These are phyloP conservation scores for Ascochyta clinopodiicola DNA, from an alignment of 2,329 filamentous ascomycete species.

Conservation along the genomic window DNA sequence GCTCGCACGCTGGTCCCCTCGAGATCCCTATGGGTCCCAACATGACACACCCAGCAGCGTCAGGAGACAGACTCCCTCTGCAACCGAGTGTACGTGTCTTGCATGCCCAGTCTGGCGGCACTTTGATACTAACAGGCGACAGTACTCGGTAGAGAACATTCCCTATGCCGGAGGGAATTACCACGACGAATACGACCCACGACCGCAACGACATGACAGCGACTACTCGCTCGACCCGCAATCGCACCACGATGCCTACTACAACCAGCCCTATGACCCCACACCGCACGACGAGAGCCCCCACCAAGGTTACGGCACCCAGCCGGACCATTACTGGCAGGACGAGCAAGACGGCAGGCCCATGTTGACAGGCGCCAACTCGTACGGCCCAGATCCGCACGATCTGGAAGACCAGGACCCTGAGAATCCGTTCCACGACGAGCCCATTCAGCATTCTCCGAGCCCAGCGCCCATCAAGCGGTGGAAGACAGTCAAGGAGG, in stretches of 20 bases:
- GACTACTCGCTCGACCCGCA: constrained; percentile 83
- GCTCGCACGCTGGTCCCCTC: constrained; percentile 60
- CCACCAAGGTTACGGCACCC: constrained; percentile 57
- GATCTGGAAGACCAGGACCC: constrained; percentile 52
- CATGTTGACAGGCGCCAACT: constrained; percentile 71
- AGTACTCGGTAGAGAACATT: constrained; percentile 76
- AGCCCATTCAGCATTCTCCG: constrained; percentile 55
- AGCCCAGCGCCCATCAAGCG: constrained; percentile 73
- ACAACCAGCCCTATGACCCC: constrained; percentile 81
- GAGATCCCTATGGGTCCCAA: constrained; percentile 72
- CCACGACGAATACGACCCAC: constrained; percentile 59
- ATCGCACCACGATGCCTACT: constrained; percentile 86
- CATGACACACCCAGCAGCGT: constrained; percentile 56
- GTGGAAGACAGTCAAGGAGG: constrained; percentile 99
- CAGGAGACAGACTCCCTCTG: constrained; percentile 78
- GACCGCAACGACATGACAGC: constrained; percentile 58
- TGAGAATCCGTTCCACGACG: constrained; percentile 48
- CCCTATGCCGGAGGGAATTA: constrained; percentile 69
- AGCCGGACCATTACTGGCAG: constrained; percentile 63
- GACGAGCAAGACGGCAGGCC: constrained; percentile 76
- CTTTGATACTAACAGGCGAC: constrained; percentile 17
- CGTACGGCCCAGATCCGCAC: constrained; percentile 67
- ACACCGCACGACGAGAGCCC: constrained; percentile 65
- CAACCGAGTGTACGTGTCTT: constrained; percentile 77
- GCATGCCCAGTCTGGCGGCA: not conserved